Evolutionary conservation across 768 basidiomycete species (phyloP), one percentile per base, ranked within the genome.

Genomic region (Holtermannia corniformis): DNA sequence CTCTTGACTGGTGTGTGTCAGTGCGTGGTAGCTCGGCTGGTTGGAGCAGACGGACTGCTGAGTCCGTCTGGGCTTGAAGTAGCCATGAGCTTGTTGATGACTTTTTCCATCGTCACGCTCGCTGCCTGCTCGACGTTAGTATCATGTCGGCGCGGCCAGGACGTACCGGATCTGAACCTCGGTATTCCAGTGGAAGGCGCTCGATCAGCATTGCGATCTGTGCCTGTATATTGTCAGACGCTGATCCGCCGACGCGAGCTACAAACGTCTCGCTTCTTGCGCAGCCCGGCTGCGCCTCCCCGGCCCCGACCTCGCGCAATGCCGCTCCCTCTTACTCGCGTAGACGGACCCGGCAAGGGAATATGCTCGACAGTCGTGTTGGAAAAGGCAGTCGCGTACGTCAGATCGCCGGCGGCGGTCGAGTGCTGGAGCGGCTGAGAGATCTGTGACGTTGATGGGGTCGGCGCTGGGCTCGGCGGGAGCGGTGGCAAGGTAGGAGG

Each of bases 131-230:
- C 5, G 3, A 7, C 7, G 28, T 46, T 24, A 55, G 55, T 16
- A 7, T 28, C 20, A 21, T 14, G 13, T 12, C 27, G 19, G 44
- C 7, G 22, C 3, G 43, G 45, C 45, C 14, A 24, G 42, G 25
- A 76, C 85, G 51, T 65, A 87, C 88, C 1, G 86, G 84, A 72
- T 93, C 87, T 59, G 77, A 84, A 7, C 91, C 91, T 21, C 91
- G 80, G 68, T 90, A 96, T 71, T 93, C 91, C 12, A 96, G 77
- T 0, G 91, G 91, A 32, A 93, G 75, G 50, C 79, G 81, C 22
- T 82, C 78, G 14, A 92, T 78, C 14, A 87, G 78, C 53, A 80
- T 81, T 57, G 90, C 87, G n/a, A 75, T 68, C 50, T 65, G 32
- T 16, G 32, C 32, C 16, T n/a, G n/a, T n/a, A n/a, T n/a, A n/a